Base-by-base conservation (phyloP, 1,284 basidiomycete species). In the Leccinum fuscescens region DNA sequence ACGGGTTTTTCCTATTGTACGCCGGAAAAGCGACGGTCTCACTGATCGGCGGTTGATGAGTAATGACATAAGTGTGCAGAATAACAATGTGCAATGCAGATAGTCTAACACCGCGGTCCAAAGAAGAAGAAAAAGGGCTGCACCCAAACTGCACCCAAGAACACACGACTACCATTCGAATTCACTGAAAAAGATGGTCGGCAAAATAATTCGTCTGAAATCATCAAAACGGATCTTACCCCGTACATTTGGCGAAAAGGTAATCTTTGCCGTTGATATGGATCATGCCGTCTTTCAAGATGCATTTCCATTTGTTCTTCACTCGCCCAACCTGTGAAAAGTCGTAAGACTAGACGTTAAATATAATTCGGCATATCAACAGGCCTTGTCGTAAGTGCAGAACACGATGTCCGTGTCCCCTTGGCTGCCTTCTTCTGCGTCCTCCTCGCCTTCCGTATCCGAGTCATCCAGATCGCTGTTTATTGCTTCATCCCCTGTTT, bases 251-350 rank as follows among this genome's bases (percentile, higher is more conserved):
- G 61, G 92, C 86, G 74, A 99, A 99, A 29, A 99, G 83, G 77
- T 99, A 99, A 72, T 99, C 97, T 68, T 92, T 92, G 27, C 96
- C 96, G 67, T 98, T 96, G 66, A 98, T 87, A 69, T 96, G 94
- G 59, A 98, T 94, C 86, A 99, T 94, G 14, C 97, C 97, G 69
- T 99, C 97, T 78, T 97, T 97, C 63, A 99, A 85, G n/a, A 95
- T 90, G 62, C 96, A 97, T 82, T 99, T 99, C 97, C 97, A 99
- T 81, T 98, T 99, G 82, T 98, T 99, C 80, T 98, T 98, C 31
- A 98, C 96, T 20, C 97, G 86, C 61, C 96, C 94, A 39, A 98
- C 95, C 94, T 96, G 64, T 31, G 4, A 9, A 55, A 55, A 17
- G 50, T 24, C 56, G 57, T 59, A 52, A 54, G 62, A 51, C 39